Base-by-base conservation (phyloP, 1,139 yeast genomes). In the Debaryomycetaceae sp. region DNA sequence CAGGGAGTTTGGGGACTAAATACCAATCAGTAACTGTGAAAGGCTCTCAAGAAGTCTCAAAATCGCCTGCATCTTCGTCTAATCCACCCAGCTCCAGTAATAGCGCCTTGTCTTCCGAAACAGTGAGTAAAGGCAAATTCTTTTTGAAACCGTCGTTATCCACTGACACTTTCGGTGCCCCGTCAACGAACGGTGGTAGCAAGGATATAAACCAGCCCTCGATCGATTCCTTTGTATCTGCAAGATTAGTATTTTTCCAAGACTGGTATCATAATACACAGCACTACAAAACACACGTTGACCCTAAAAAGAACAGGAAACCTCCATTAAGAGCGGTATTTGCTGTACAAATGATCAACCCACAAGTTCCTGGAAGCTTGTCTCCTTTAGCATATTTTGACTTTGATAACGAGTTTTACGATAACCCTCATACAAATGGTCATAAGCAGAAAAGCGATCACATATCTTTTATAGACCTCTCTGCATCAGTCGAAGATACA, bases 251-350 rank as follows among this genome's bases (percentile, higher is more conserved):
- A 5, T 68, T 73, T 44, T 70, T 62, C 53, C 60, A 59, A 36
- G 76, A 70, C 47, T 70, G 76, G 76, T 65, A 59, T 52, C 63
- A 60, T 42, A 62, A 62, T 20, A 50, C 68, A 17, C 60, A 63
- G 0, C 61, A 59, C 38, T 63, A 53, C 40, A 44, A 49, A 37
- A 51, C 49, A 11, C 47, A 43, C 30, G 44, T 37, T 33, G 37
- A 34, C 4, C 48, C 51, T 24, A 22, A 39, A n/a, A 20, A 24
- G 34, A 50, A 42, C 38, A 51, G 49, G 38, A 45, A 46, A 35
- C 35, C 52, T 2, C 47, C 51, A 22, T 43, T 59, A 7, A 51
- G 54, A 42, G 48, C 60, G 40, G 63, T 64, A 1, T 56, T 52
- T 38, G 68, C 55, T 5, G 65, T 53, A 9, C 55, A 57, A 43